Evolutionary conservation across 2,329 filamentous ascomycete genomes (phyloP).

Genomic region (Blastomyces parvus): DNA sequence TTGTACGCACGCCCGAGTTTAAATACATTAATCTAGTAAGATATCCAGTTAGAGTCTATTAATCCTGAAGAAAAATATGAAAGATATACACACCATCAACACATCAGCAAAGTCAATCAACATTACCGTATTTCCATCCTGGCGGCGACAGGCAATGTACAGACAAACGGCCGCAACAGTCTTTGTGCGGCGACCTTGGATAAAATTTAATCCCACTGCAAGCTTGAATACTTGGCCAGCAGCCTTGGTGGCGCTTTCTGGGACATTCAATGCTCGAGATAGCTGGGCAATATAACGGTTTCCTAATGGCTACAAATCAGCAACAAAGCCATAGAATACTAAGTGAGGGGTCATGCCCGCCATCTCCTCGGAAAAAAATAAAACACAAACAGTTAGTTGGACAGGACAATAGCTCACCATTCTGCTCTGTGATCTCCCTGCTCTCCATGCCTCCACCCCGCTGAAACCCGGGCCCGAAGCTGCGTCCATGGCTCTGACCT

Average conservation of each 20-base stretch:
- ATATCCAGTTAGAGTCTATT: conserved; percentile 24
- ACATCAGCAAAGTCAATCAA: conserved; percentile 92
- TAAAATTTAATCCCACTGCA: conserved; percentile 64
- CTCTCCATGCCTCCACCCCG: conserved; percentile 41
- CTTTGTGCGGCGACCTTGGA: conserved; percentile 74
- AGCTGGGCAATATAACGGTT: conserved; percentile 37
- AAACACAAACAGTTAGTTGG: neutral
- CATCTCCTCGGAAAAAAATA: neutral
- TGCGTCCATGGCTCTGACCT: conserved; percentile 69
- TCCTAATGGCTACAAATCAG: conserved; percentile 19
- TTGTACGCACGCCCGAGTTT: conserved; percentile 86
- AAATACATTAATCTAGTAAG: conserved; percentile 72
- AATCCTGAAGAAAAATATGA: neutral
- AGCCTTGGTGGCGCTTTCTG: conserved; percentile 53
- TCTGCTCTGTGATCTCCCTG: conserved; percentile 40
- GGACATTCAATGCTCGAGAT: conserved; percentile 35
- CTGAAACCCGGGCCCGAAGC: conserved; percentile 42
- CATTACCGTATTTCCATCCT: conserved; percentile 74
- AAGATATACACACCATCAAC: conserved; percentile 37
- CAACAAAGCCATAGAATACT: neutral
- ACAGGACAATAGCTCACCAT: conserved; percentile 22
- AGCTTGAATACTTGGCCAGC: conserved; percentile 68
- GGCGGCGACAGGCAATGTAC: conserved; percentile 76
- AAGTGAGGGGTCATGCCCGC: neutral
- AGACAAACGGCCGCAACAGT: conserved; percentile 85